Base-by-base conservation (phyloP, 129 eudicot species). In the Flaveria trinervia region DNA sequence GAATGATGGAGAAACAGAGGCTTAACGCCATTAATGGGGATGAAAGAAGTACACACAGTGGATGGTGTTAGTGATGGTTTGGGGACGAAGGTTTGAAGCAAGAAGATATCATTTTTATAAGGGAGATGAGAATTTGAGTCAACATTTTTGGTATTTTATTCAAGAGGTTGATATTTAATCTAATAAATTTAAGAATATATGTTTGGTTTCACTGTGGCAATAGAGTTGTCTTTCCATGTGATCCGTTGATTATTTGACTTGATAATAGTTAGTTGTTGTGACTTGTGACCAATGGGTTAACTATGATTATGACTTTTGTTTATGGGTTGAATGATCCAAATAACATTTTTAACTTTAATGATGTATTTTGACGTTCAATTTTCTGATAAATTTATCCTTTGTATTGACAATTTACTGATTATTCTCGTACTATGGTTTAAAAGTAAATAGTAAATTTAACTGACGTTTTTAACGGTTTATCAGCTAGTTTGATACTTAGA, bases 101-200 rank as follows among this genome's bases (percentile, higher is more conserved):
- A 46, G 61, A 3, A 44, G 70, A 44, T 9, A n/a, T 49, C 49
- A 13, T 17, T 56, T 78, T 57, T 78, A 78, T 78, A 78, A 12
- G 8, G 49, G 20, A 44, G 55, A 15, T 7, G 55, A 52, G 66
- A 36, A 56, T 65, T 61, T 68, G 70, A 41, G 83, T 79, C 74
- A 72, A 79, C 78, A 72, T 25, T 62, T 71, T 72, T 65, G 79
- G 79, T 49, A 72, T 72, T 51, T 39, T 79, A 65, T 52, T 79
- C 69, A 68, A 56, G 72, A 79, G 72, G 64, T 15, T 8, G 52
- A 71, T 71, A 79, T 50, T 65, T 62, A 62, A 64, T 15, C 55
- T 14, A 52, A 65, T 50, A 28, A 64, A 60, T 60, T 3, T 28
- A 78, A 30, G 74, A 68, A 68, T 78, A 48, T 70, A 26, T 61